Conservation (phyloP, 2,329 filamentous ascomycete genomes). For the Fusarium algeriense region DNA sequence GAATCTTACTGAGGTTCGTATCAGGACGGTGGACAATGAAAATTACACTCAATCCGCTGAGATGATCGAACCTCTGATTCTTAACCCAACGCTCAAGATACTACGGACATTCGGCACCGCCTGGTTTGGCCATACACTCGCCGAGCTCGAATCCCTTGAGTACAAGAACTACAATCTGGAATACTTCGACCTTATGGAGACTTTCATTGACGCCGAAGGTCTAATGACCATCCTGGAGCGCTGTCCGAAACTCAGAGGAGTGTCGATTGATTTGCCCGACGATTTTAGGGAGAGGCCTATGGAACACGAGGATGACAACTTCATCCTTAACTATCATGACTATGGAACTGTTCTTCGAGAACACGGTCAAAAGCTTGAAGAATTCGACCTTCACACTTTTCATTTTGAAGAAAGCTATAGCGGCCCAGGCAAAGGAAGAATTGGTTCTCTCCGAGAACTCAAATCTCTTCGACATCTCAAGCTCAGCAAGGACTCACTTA, state of each 20-base stretch:
- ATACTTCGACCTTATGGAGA: neutral
- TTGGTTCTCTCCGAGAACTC: slow-evolving; percentile 17
- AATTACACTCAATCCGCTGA: fast-evolving
- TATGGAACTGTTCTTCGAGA: neutral
- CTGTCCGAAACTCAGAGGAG: neutral
- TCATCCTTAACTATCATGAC: neutral
- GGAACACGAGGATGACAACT: neutral
- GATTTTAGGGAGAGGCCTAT: neutral
- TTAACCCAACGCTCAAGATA: neutral
- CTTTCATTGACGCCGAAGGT: neutral
- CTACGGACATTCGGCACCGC: neutral
- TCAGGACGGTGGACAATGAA: fast-evolving
- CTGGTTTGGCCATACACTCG: neutral
- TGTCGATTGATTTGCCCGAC: neutral
- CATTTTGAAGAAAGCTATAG: neutral
- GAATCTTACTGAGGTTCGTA: slow-evolving; percentile 5
- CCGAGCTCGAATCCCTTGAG: neutral
- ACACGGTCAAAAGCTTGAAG: neutral
- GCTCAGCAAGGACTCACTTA: neutral
- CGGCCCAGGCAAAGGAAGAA: neutral
- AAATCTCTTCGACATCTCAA: slow-evolving; percentile 1
- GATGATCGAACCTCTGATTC: neutral
- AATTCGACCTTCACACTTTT: neutral
- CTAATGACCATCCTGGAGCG: slow-evolving; percentile 1
- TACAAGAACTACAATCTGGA: neutral